phyloP scores from a whole-genome alignment of 2,329 filamentous ascomycete species.

The Aureobasidium sp. region DNA sequence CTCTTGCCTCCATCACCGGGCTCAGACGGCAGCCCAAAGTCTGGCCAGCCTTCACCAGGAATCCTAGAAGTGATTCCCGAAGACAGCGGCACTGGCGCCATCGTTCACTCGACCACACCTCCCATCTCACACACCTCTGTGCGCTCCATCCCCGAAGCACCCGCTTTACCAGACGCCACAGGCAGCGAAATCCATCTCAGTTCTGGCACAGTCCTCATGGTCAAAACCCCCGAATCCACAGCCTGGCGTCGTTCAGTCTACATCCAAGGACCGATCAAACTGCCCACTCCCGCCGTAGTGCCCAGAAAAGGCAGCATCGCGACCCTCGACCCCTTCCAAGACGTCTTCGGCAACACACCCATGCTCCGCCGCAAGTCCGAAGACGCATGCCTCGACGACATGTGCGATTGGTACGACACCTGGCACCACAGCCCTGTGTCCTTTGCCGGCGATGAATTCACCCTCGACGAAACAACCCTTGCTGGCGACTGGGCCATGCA shows the following conservation, averaged over 20 bases:
- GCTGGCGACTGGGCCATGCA: background rate
- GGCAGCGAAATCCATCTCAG: slow-evolving; percentile 24
- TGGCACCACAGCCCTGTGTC: slow-evolving; percentile 25
- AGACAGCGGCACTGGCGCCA: background rate
- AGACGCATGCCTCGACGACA: slow-evolving; percentile 29
- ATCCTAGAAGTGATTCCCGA: slow-evolving; percentile 9
- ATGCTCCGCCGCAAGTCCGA: slow-evolving; percentile 26
- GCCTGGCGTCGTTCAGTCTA: slow-evolving; percentile 30
- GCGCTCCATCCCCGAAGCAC: background rate
- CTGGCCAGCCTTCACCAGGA: background rate
- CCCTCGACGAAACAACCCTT: background rate
- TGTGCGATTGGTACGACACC: slow-evolving; percentile 34
- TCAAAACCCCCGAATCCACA: slow-evolving; percentile 26
- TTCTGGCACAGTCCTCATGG: slow-evolving; percentile 27
- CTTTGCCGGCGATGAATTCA: background rate
- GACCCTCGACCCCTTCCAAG: slow-evolving; percentile 31
- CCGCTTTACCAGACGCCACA: background rate
- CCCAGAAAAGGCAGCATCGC: slow-evolving; percentile 33
- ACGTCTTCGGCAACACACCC: slow-evolving; percentile 15
- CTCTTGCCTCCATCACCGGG: slow-evolving; percentile 16
- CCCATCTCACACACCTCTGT: background rate
- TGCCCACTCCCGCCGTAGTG: slow-evolving; percentile 27
- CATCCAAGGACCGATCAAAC: slow-evolving; percentile 33
- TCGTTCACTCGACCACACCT: background rate
- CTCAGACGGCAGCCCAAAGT: slow-evolving; percentile 5